Percentiles rank a stretch among this genome's conserved stretches.
Evolutionary conservation across 78 protist genomes (phyloP).

Genomic region (Tieghemostelium lacteum): DNA sequence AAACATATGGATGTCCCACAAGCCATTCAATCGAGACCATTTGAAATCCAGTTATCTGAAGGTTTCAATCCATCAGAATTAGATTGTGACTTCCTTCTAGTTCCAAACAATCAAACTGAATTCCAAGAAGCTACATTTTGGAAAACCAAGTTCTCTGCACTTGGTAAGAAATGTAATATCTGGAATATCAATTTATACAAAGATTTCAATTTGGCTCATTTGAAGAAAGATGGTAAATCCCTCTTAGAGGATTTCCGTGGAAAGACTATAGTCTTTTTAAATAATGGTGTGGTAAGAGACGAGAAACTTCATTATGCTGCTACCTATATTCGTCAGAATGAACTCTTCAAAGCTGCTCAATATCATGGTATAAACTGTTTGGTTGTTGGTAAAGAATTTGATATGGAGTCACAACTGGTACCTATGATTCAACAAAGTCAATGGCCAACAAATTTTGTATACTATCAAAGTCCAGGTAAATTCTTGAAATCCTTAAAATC

Average conservation of each 20-base stretch:
- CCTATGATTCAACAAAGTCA: background rate
- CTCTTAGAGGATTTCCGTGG: conserved; percentile 47
- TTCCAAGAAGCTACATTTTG: conserved; percentile 1
- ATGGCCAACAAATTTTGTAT: background rate
- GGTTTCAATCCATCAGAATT: background rate
- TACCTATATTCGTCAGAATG: conserved; percentile 14
- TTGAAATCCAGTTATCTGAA: conserved; percentile 53
- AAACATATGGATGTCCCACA: conserved; percentile 37
- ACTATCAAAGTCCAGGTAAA: background rate
- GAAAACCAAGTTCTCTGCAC: background rate
- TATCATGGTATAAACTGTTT: conserved; percentile 43
- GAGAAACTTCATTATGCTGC: background rate
- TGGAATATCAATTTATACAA: conserved; percentile 62
- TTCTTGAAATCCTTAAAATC: background rate
- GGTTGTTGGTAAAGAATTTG: conserved; percentile 12
- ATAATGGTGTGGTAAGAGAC: conserved; percentile 17
- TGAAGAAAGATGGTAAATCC: conserved; percentile 33
- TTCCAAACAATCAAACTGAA: conserved; percentile 49
- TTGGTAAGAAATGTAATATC: background rate
- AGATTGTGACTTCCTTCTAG: conserved; percentile 15
- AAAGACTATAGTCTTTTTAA: conserved; percentile 36
- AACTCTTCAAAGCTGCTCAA: conserved; percentile 37
- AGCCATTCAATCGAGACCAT: conserved; percentile 56
- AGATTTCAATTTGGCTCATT: background rate
- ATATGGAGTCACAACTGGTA: background rate